phyloP scores from a whole-genome alignment of 805 yeast species.

The Metschnikowia chrysomelidarum region DNA sequence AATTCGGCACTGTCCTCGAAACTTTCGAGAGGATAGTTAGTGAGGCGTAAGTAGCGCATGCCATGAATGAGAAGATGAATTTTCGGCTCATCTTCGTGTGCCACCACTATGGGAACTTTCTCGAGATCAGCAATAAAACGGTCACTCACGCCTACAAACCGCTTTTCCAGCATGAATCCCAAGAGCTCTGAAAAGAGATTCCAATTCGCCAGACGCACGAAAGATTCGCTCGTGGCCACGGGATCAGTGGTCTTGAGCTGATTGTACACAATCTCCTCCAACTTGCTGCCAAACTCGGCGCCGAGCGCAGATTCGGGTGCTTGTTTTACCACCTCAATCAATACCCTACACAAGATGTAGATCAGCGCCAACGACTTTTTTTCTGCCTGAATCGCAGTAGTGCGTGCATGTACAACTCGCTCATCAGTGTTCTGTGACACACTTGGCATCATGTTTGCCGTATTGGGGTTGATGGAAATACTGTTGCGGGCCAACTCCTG shows the following conservation, averaged over 20 bases:
- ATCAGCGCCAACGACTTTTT: constrained; percentile 83
- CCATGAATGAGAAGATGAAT: constrained; percentile 81
- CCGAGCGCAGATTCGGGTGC: constrained; percentile 73
- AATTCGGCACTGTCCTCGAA: constrained; percentile 95
- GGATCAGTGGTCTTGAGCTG: constrained; percentile 90
- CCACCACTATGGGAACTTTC: constrained; percentile 53
- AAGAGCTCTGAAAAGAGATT: constrained; percentile 81
- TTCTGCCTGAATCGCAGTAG: constrained; percentile 79
- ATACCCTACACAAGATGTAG: constrained; percentile 83
- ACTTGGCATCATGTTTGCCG: constrained; percentile 11
- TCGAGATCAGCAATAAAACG: constrained; percentile 91
- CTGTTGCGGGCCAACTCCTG: constrained; percentile 4
- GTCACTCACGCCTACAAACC: constrained; percentile 87
- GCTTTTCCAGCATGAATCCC: constrained; percentile 85
- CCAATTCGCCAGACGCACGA: constrained; percentile 91
- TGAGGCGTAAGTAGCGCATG: constrained; percentile 79
- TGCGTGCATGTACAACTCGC: constrained; percentile 44
- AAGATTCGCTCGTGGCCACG: constrained; percentile 53
- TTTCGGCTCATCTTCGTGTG: constrained; percentile 47
- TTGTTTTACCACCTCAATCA: constrained; percentile 89
- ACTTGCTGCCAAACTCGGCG: constrained; percentile 73
- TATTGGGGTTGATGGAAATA: constrained; percentile 4
- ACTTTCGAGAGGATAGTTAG: constrained; percentile 81
- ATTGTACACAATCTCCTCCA: constrained; percentile 91
- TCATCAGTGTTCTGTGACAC: constrained; percentile 28